phyloP scores from a whole-genome alignment of 2,329 filamentous ascomycete genomes.

The Diaporthe sp. region DNA sequence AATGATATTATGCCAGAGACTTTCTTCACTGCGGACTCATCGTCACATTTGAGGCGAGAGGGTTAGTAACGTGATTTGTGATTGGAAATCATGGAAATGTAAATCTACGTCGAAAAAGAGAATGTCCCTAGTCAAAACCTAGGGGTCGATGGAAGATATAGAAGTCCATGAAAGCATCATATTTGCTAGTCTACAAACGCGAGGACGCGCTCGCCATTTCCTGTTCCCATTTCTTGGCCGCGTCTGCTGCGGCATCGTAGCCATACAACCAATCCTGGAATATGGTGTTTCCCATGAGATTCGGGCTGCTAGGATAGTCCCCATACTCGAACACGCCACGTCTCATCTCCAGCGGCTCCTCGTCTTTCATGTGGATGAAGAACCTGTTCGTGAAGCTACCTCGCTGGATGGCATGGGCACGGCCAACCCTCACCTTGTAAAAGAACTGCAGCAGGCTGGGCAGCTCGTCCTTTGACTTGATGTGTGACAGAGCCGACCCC shows the following conservation, averaged over 20 bases:
- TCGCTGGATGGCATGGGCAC: constrained; percentile 38
- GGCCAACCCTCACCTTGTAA: constrained; percentile 34
- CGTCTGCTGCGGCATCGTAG: constrained; percentile 36
- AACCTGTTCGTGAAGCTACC: constrained; percentile 40
- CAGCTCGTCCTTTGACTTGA: constrained; percentile 4
- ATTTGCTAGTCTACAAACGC: not conserved
- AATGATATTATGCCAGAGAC: not conserved
- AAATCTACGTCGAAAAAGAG: not conserved
- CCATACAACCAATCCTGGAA: constrained; percentile 41
- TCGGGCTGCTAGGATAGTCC: constrained; percentile 40
- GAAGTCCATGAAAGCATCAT: not conserved
- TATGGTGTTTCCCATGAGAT: constrained; percentile 39
- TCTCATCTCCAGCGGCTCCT: constrained; percentile 38
- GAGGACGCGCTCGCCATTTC: not conserved
- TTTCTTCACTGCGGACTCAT: not conserved
- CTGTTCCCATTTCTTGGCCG: constrained; percentile 27
- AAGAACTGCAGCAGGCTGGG: constrained; percentile 35
- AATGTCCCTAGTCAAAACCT: not conserved
- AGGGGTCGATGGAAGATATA: not conserved
- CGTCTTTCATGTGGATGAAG: constrained; percentile 40
- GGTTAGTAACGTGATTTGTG: not conserved
- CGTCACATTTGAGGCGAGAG: not conserved
- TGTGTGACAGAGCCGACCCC: constrained; percentile 30
- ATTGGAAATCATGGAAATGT: not conserved
- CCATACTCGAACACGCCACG: constrained; percentile 34